A percentile compares a stretch with the other conserved stretches of the same genome.
phyloP scores from a whole-genome alignment of 2,329 filamentous ascomycete genomes.

The Talaromyces rugulosus region DNA sequence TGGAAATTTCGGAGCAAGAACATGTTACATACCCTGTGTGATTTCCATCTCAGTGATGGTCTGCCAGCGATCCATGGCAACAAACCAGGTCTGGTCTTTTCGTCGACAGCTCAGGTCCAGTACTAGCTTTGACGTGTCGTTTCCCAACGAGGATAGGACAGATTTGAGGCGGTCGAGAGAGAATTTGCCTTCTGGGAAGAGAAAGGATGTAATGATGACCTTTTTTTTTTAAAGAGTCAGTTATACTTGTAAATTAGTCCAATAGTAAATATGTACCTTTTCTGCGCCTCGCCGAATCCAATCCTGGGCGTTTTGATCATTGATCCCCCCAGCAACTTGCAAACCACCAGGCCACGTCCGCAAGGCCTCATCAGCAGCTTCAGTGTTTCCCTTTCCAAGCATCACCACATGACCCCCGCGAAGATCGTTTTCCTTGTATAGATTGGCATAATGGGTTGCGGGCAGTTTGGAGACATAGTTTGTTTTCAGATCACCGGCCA shows the following conservation, averaged over 20 bases:
- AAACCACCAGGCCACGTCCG: conserved; percentile 72
- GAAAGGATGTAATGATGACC: conserved; percentile 95
- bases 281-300: conserved; percentile 89
- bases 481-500: conserved; percentile 67
- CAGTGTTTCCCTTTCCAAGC: conserved; percentile 83
- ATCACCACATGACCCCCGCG: conserved; percentile 91
- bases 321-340: conserved; percentile 94
- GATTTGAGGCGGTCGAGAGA: conserved; percentile 70
- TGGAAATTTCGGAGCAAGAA: not conserved
- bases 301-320: conserved; percentile 71
- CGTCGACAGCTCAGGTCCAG: conserved; percentile 90
- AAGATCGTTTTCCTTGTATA: conserved; percentile 74
- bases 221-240: conserved; percentile 38
- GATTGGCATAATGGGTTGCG: conserved; percentile 70
- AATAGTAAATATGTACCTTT: conserved; percentile 60
- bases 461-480: conserved; percentile 88
- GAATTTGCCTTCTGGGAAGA: conserved; percentile 82
- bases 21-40: conserved; percentile 63
- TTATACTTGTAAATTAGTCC: not conserved
- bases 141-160: conserved; percentile 67
- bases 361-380: conserved; percentile 73
- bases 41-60: conserved; percentile 96
- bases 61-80: conserved; percentile 99
- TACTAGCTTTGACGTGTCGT: conserved; percentile 76
- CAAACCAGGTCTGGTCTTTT: conserved; percentile 75